phyloP scores from a whole-genome alignment of 345 rosid species.

The Eucalyptus erythrocorys region DNA sequence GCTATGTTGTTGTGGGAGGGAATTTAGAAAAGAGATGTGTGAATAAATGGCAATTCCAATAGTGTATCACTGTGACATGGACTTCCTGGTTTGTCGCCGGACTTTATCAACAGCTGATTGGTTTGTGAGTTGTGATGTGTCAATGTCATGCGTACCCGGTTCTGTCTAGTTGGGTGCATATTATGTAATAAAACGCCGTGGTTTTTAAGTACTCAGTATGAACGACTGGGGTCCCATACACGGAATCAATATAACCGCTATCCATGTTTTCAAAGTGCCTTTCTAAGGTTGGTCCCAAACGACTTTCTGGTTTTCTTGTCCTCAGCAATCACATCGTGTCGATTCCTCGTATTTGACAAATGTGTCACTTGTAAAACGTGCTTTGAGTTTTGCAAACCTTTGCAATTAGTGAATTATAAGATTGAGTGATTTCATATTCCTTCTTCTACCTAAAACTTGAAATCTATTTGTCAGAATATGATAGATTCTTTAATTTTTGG shows the following conservation, averaged over 20 bases:
- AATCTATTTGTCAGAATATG: accelerated
- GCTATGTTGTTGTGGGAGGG: background rate
- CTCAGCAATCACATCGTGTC: background rate
- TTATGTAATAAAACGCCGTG: background rate
- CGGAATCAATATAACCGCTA: background rate
- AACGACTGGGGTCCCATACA: background rate
- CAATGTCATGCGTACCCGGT: background rate
- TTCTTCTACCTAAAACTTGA: no score
- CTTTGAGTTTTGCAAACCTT: background rate
- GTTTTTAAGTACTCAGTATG: background rate
- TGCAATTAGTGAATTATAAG: background rate
- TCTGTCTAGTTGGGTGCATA: background rate
- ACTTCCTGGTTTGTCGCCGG: background rate
- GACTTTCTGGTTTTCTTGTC: background rate
- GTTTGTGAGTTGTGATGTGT: background rate
- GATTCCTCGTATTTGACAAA: background rate
- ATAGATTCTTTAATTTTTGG: no score
- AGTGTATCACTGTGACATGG: background rate
- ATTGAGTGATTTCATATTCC: no score
- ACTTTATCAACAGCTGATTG: background rate
- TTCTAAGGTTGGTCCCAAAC: background rate
- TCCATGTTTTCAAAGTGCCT: background rate
- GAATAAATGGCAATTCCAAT: background rate
- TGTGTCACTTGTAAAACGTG: background rate
- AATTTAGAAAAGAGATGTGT: background rate